A percentile compares a stretch with the other conserved stretches of the same genome.
Evolutionary conservation across 1,284 basidiomycete genomes (phyloP).

Genomic region (Apiotrichum sp.): DNA sequence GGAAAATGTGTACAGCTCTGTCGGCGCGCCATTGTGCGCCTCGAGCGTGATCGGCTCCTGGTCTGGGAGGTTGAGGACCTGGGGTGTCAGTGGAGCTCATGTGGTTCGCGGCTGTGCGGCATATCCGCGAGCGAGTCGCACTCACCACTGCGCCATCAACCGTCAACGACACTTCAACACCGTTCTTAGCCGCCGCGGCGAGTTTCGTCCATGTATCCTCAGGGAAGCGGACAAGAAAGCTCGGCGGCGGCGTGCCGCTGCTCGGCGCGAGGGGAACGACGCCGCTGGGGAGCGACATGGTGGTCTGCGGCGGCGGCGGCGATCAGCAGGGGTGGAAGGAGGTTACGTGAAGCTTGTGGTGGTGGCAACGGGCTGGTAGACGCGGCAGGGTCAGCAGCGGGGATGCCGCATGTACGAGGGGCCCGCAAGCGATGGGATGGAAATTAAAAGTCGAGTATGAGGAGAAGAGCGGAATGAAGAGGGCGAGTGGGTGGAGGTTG

Average conservation of each 20-base stretch:
- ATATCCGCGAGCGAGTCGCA: not conserved
- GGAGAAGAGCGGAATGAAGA: no score
- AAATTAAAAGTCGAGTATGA: no score
- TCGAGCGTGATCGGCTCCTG: conserved; percentile 23
- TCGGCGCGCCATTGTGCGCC: conserved; percentile 18
- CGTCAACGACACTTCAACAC: conserved; percentile 17
- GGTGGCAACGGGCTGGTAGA: no score
- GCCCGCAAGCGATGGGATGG: no score
- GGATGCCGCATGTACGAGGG: no score
- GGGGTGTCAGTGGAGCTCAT: conserved; percentile 3
- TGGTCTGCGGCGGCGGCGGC: not conserved
- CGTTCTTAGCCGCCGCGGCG: conserved; percentile 10
- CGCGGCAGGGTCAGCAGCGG: no score
- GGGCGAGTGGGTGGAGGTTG: no score
- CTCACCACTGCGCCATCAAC: conserved; percentile 29
- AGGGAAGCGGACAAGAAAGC: conserved; percentile 35
- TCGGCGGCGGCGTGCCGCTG: conserved; percentile 12
- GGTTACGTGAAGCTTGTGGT: no score
- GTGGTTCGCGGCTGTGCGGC: not conserved
- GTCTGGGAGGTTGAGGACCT: conserved; percentile 28
- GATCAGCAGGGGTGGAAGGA: no score
- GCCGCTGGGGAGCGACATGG: conserved; percentile 25
- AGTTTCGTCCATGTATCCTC: conserved; percentile 31
- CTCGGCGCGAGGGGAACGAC: conserved; percentile 16
- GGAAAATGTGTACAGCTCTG: conserved; percentile 26